phyloP scores from a whole-genome alignment of 306 rosid genomes.

The Quercus wislizeni region DNA sequence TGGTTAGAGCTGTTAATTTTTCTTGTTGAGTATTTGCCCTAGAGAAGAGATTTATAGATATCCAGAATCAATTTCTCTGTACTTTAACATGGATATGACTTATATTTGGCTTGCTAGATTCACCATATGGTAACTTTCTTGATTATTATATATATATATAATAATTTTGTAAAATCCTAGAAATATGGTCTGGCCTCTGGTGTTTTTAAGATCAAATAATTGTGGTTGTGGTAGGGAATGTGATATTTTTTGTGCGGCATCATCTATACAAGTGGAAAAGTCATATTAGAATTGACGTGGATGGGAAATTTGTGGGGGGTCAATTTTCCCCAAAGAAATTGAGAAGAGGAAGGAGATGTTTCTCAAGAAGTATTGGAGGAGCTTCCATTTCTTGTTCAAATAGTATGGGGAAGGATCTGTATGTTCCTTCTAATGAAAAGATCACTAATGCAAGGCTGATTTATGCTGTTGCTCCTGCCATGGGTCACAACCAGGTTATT shows the following conservation, averaged over 20 bases:
- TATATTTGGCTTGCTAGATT: neutral
- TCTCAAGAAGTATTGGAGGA: conserved; percentile 19
- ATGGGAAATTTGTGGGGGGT: conserved; percentile 9
- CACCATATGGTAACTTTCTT: neutral
- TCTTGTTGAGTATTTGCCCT: neutral
- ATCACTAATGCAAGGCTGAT: conserved; percentile 51
- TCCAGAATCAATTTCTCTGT: neutral
- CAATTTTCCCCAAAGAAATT: conserved; percentile 23
- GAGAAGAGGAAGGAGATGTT: conserved; percentile 16
- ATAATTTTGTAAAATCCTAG: neutral
- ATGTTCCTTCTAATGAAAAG: conserved; percentile 28
- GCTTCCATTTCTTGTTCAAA: conserved; percentile 35
- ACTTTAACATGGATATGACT: neutral
- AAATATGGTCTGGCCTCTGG: neutral
- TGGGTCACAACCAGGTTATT: conserved; percentile 89
- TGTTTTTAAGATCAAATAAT: neutral
- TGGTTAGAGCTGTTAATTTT: neutral
- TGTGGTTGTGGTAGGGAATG: conserved; percentile 41
- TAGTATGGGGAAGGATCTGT: conserved; percentile 20
- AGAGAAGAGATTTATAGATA: neutral
- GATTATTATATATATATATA: neutral
- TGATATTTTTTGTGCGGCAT: conserved; percentile 21
- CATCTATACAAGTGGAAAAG: conserved; percentile 29
- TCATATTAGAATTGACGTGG: conserved; percentile 3
- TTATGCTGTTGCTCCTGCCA: conserved; percentile 85